Evolutionary conservation across 805 yeast genomes (phyloP), one percentile per base, ranked within the genome.

Genomic region (Ogataea zsoltii): DNA sequence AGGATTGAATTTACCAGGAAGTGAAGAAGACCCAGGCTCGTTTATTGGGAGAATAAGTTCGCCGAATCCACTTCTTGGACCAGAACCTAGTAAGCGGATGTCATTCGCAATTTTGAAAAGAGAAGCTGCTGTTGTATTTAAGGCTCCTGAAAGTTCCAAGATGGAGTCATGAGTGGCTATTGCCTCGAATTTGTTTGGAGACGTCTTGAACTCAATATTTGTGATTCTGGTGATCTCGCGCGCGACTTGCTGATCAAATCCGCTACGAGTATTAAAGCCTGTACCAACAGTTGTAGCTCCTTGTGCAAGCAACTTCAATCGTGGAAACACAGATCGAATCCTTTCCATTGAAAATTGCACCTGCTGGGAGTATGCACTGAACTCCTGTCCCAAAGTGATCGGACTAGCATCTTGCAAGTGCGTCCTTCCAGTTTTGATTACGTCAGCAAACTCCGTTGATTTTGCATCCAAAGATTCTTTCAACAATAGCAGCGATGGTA

Each of bases 281-380:
- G 98, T 92, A 60, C 98, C 98, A 45, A 92, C 98, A 50, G 98
- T 97, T 49, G 98, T 92, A 74, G 98, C 98, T 75, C 98, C 98
- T 77, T 92, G 98, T 37, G 98, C 98, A 60, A 92, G 79, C 63
- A 66, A 79, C 60, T 82, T 77, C 65, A 92, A 76, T 68, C 84
- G 80, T 55, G 86, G 85, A 55, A 92, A 77, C 42, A 84, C 68
- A 49, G 73, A 71, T 72, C 88, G 87, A 49, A 92, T 83, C 68
- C 98, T 82, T 55, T 71, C 84, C 55, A 92, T 85, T 66, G 97
- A 97, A 66, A 88, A 86, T 58, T 85, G 79, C 52, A 92, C 68
- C 75, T 92, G 98, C 68, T 88, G 91, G 40, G 85, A 94, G 72
- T 91, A 92, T 49, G 98, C 97, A 43, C 91, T 80, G 70, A 92